Evolutionary conservation across 2,329 filamentous ascomycete genomes (phyloP).

Genomic region (Eurotiales sp.): DNA sequence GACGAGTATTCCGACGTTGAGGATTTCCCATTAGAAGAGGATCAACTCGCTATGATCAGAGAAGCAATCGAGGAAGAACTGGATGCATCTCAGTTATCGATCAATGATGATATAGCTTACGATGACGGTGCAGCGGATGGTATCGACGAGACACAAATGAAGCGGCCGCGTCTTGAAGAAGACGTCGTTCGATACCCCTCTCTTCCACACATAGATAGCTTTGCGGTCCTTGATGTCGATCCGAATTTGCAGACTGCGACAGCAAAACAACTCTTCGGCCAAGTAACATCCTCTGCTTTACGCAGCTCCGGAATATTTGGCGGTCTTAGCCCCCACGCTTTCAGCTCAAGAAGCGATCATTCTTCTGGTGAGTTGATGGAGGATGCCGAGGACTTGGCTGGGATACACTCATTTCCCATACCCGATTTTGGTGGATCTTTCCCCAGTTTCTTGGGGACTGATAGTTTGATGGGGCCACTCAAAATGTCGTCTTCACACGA

Average conservation of each 20-base stretch:
- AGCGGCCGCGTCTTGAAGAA: conserved; percentile 32
- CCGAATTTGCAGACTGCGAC: conserved; percentile 22
- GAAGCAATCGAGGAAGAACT: conserved; percentile 40
- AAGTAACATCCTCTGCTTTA: conserved; percentile 55
- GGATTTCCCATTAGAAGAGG: conserved; percentile 48
- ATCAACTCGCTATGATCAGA: conserved; percentile 33
- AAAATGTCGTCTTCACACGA: conserved; percentile 45
- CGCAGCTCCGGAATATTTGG: conserved; percentile 50
- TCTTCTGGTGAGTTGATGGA: conserved; percentile 39
- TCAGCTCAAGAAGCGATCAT: conserved; percentile 37
- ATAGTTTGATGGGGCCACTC: conserved; percentile 45
- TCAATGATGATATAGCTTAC: conserved; percentile 48
- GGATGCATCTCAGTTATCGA: conserved; percentile 61
- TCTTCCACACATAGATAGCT: conserved; percentile 38
- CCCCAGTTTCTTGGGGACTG: conserved; percentile 46
- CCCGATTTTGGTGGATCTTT: conserved; percentile 36
- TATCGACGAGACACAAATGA: conserved; percentile 26
- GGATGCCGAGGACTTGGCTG: conserved; percentile 31
- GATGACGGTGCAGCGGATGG: conserved; percentile 21
- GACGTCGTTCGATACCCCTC: conserved; percentile 39
- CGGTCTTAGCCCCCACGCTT: conserved; percentile 23
- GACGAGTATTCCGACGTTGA: conserved; percentile 63
- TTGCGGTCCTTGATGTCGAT: conserved; percentile 23
- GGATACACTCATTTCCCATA: conserved; percentile 35
- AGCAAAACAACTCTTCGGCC: conserved; percentile 55